Evolutionary conservation across 2,329 filamentous ascomycete species (phyloP), one percentile per base, ranked within the genome.

Genomic region (Aspergillus sp.): DNA sequence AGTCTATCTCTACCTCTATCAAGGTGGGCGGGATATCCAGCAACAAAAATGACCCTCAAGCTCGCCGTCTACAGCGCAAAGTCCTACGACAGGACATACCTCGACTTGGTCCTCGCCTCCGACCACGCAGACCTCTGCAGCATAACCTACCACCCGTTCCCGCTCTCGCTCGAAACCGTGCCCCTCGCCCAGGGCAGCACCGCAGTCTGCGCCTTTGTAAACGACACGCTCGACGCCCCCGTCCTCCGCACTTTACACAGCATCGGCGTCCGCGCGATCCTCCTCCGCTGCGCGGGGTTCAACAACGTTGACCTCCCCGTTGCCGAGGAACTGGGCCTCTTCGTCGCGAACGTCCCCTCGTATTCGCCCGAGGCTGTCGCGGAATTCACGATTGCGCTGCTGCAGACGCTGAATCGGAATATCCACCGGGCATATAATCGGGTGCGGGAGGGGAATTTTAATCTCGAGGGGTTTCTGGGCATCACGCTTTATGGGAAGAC

Each of bases 311-410:
- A 90, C 70, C 83, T 90, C 23, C 72, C 73, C 19, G 77, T 80
- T 1, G 88, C 88, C 58, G 78, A 82, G 67, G 70, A 74, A 22
- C 80, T 86, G 3, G 82, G 83, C 60, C 76, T 91, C 65, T 84
- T 85, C 69, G 87, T 90, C 49, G 86, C 87, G 67, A 87, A 88
- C 62, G 88, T 91, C 38, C 88, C 88, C 1, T 84, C 86, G 3
- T 91, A 91, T 77, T 88, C 87, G 7, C 88, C 88, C 61, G 86
- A 90, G 73, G 86, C 88, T 2, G 88, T 91, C 2, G 88, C 88
- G 66, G 88, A 91, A 79, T 90, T 89, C 69, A 84, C 87, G 46
- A 83, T 90, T n/a, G 86, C 87, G 1, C 79, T 90, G 62, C 80
- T 90, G 57, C 87, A 89, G 77, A 89, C 87, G 1, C 80, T 90